Percentiles rank a stretch among this genome's conserved stretches.
These are phyloP conservation scores for Alternaria ventricosa DNA, from an alignment of 2,329 filamentous ascomycete genomes.

Conservation along the genomic window DNA sequence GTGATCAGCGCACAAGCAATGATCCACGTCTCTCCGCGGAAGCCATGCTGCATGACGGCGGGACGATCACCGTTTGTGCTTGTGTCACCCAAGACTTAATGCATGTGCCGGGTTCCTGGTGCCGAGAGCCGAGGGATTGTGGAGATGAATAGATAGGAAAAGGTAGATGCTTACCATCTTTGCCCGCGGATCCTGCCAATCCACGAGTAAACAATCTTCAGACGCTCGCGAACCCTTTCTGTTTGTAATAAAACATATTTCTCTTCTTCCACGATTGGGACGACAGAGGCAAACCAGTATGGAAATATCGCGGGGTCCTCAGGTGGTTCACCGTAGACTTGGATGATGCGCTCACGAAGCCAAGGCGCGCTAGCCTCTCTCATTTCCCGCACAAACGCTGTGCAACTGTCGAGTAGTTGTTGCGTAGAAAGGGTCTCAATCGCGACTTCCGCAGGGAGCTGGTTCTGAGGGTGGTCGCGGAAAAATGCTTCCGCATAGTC, in stretches of 20 bases:
- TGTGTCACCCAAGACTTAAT: neutral
- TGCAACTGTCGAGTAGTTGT: constrained; percentile 69
- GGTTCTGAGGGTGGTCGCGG: constrained; percentile 40
- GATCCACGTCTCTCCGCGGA: constrained; percentile 2
- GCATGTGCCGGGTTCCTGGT: neutral
- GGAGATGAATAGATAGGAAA: neutral
- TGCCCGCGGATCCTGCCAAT: constrained; percentile 73
- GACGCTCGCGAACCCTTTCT: constrained; percentile 76
- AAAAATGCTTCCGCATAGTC: constrained; percentile 44
- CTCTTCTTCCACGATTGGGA: constrained; percentile 78
- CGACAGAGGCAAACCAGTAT: constrained; percentile 87
- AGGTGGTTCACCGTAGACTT: constrained; percentile 79
- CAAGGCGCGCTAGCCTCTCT: constrained; percentile 72
- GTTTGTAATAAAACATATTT: constrained; percentile 79
- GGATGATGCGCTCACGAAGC: constrained; percentile 74
- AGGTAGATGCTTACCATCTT: constrained; percentile 66
- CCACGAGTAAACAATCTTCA: constrained; percentile 86
- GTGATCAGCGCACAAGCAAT: constrained; percentile 2
- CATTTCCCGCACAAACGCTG: constrained; percentile 74
- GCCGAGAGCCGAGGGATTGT: constrained; percentile 6
- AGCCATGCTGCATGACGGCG: constrained; percentile 5
- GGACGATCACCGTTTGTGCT: constrained; percentile 17
- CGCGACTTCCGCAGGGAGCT: constrained; percentile 37
- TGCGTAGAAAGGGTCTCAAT: constrained; percentile 71
- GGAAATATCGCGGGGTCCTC: constrained; percentile 78